Evolutionary conservation across 495 filamentous ascomycete genomes (phyloP).

Genomic region (Viridothelium virens): DNA sequence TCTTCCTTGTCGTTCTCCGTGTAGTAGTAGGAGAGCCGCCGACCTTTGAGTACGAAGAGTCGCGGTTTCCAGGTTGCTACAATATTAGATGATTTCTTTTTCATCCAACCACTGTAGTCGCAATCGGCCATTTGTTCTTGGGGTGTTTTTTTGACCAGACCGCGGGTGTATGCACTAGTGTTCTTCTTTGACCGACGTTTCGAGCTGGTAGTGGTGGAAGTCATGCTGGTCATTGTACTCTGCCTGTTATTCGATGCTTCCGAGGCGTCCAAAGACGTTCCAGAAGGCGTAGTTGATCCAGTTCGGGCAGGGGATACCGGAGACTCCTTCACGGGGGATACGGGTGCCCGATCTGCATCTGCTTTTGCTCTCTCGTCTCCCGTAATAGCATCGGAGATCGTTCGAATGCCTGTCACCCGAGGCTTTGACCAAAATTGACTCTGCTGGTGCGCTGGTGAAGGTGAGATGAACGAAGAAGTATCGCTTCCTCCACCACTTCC

Average conservation of each 20-base stretch:
- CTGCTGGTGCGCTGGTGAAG: conserved; percentile 31
- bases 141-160: conserved; percentile 73
- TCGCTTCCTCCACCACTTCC: conserved; percentile 37
- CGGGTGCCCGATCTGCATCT: conserved; percentile 31
- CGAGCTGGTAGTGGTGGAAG: conserved; percentile 39
- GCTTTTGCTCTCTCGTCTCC: conserved; percentile 51
- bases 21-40: conserved; percentile 93
- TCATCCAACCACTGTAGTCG: conserved; percentile 99
- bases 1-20: conserved; percentile 85
- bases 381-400: conserved; percentile 72
- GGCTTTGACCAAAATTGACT: conserved; percentile 30
- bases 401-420: conserved; percentile 56
- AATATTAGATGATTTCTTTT: conserved; percentile 89
- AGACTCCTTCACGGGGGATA: conserved; percentile 57
- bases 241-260: conserved; percentile 54
- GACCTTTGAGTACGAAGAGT: conserved; percentile 84
- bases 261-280: conserved; percentile 53
- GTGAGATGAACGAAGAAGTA: conserved; percentile 46
- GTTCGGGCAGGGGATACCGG: conserved; percentile 62
- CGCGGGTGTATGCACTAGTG: conserved; percentile 86
- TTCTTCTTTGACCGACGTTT: conserved; percentile 73
- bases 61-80: conserved; percentile 97
- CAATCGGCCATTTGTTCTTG: conserved; percentile 76
- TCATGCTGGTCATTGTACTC: conserved; percentile 30
- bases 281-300: conserved; percentile 80